A percentile compares a stretch with the other conserved stretches of the same genome.
Conservation (phyloP, 2,329 filamentous ascomycete genomes). For the Chaetomiaceae sp. region DNA sequence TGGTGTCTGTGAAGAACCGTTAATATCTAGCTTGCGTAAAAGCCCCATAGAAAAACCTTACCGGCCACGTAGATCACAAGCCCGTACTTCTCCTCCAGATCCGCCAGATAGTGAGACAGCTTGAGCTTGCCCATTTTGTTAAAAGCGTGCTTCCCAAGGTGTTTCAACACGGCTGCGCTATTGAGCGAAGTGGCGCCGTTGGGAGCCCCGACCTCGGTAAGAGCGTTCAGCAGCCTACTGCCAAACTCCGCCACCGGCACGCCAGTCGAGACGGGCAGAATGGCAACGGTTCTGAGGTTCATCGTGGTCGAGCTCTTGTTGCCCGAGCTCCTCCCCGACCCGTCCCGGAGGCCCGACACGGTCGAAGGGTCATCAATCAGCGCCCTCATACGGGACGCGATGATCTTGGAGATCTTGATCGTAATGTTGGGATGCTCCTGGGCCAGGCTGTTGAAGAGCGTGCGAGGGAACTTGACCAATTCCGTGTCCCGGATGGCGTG, state of each 20-base stretch:
- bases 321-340: conserved; percentile 50
- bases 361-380: conserved; percentile 73
- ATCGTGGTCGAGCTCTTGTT: conserved; percentile 77
- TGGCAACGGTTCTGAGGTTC: conserved; percentile 87
- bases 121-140: conserved; percentile 97
- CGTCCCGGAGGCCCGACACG: conserved; percentile 60
- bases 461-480: conserved; percentile 90
- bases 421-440: conserved; percentile 97
- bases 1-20: conserved; percentile 63
- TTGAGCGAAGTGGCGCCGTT: conserved; percentile 91
- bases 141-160: conserved; percentile 92
- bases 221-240: conserved; percentile 78
- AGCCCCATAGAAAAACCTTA: conserved; percentile 35
- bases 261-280: conserved; percentile 84
- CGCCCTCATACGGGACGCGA: conserved; percentile 88
- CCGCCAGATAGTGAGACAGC: conserved; percentile 89
- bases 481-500: conserved; percentile 97
- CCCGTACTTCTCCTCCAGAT: conserved; percentile 94
- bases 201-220: conserved; percentile 81
- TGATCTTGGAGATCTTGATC: conserved; percentile 98
- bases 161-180: conserved; percentile 88
- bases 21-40: not conserved
- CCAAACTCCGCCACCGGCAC: conserved; percentile 94
- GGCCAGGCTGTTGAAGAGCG: conserved; percentile 93
- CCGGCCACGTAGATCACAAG: conserved; percentile 89